phyloP scores from a whole-genome alignment of 2,329 filamentous ascomycete species.

The Fusarium incarnatum region DNA sequence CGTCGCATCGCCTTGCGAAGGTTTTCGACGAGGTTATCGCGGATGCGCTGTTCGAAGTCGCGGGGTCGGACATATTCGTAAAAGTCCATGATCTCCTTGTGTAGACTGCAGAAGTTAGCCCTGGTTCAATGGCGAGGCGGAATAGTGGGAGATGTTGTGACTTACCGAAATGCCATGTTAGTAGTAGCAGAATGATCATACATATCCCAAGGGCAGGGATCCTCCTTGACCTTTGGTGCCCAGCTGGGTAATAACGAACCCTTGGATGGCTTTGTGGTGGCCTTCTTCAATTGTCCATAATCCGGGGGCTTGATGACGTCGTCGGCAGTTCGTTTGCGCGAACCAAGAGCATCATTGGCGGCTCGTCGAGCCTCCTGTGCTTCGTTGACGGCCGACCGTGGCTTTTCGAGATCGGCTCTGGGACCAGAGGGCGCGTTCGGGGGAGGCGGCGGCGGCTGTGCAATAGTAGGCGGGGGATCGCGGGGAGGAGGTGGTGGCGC shows the following conservation, averaged over 20 bases:
- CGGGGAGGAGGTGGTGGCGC: conserved; percentile 30
- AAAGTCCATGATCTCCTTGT: conserved; percentile 91
- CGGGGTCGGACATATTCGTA: conserved; percentile 85
- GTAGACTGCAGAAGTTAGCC: conserved; percentile 66
- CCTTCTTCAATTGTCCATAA: conserved; percentile 64
- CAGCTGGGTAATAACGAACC: conserved; percentile 66
- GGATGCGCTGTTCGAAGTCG: conserved; percentile 80
- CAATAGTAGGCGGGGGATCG: conserved; percentile 6
- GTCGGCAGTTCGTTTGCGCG: conserved; percentile 79
- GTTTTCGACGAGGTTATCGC: conserved; percentile 76
- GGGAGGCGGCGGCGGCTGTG: conserved; percentile 27
- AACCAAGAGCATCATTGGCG: conserved; percentile 63
- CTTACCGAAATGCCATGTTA: conserved; percentile 69
- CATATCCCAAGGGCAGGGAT: conserved; percentile 72
- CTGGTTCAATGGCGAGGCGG: too few relatives aligned
- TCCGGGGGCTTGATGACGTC: conserved; percentile 72
- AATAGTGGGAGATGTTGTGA: background rate
- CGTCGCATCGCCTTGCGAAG: conserved; percentile 70
- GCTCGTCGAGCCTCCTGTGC: conserved; percentile 44
- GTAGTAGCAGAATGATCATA: conserved; percentile 65
- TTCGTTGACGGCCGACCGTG: conserved; percentile 6
- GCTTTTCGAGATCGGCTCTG: conserved; percentile 28
- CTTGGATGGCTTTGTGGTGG: conserved; percentile 60
- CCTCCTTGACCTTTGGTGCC: conserved; percentile 57
- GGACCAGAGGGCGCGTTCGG: conserved; percentile 42